Base-by-base conservation (phyloP, 441 rosid genomes). In the Gossypium aridum region DNA sequence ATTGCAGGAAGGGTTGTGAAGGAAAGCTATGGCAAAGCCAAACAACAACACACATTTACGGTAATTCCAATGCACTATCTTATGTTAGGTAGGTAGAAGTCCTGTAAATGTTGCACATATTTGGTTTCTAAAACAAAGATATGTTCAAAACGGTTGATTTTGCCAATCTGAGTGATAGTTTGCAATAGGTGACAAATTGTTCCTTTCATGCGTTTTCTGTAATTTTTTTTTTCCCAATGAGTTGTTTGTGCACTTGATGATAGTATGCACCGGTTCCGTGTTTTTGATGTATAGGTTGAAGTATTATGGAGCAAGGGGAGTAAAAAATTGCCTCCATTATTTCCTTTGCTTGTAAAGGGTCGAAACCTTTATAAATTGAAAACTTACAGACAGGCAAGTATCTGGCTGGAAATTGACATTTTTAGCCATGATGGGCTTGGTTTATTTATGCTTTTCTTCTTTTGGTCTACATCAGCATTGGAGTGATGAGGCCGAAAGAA, bases 41-140 rank as follows among this genome's bases (percentile, higher is more conserved):
- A 83, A 83, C 94, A 89, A 25, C 96, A 89, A 51, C 96, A 91
- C 73, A 88, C 94, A 59, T 89, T 89, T 81, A 87, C 93, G 3
- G 91, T 88, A 84, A 77, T 83, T 28, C 73, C 63, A 28, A 71
- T n/a, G 6, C 49, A 31, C 73, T 20, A 17, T 75, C 62, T 64
- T 39, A 55, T 39, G 14, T 70, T 1, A 63, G 17, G 51, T 39
- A 78, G 61, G 26, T 55, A 7, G 28, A 70, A 14, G 53, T 65
- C 34, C 47, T 0, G 14, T 57, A 62, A 28, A 19, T 64, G 81
- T 57, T 57, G 62, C 39, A 28, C 47, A 9, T 45, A 34, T 16
- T 69, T 31, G 69, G 59, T 77, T 20, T 28, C 60, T 47, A 61
- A 28, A 62, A 12, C 70, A 49, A 47, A 73, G 17, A 19, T 53